These are phyloP conservation scores for Biancaea sappan DNA, from an alignment of 306 rosid genomes.

Conservation along the genomic window DNA sequence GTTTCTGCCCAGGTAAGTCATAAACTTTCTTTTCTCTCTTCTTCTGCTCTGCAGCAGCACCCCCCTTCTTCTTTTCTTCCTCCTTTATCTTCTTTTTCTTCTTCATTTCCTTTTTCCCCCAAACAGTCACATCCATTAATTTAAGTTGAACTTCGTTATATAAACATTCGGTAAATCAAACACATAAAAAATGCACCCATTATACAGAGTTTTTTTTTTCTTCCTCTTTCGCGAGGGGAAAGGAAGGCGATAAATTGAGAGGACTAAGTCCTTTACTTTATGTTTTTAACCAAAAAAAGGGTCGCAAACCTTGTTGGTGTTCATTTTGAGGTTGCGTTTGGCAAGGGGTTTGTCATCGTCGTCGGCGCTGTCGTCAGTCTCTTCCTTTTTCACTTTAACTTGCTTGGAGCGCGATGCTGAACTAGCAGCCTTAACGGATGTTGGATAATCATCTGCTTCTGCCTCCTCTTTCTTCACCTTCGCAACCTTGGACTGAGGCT, in stretches of 20 bases:
- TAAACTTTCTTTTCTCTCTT: slow-evolving; percentile 67
- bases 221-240: neutral
- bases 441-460: slow-evolving; percentile 21
- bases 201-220: neutral
- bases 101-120: slow-evolving; percentile 49
- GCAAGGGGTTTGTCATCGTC: slow-evolving; percentile 40
- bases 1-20: slow-evolving; percentile 90
- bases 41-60: slow-evolving; percentile 35
- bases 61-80: slow-evolving; percentile 32
- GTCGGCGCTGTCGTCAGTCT: slow-evolving; percentile 17
- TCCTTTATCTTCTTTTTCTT: slow-evolving; percentile 42
- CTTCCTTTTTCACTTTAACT: slow-evolving; percentile 46
- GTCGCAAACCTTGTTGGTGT: slow-evolving; percentile 51
- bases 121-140: slow-evolving; percentile 25
- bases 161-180: neutral
- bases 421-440: slow-evolving; percentile 26
- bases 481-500: slow-evolving; percentile 36
- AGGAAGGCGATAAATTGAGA: neutral
- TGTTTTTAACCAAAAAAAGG: neutral
- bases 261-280: neutral
- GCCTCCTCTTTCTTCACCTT: slow-evolving; percentile 57
- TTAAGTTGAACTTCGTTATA: neutral
- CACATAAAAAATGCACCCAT: neutral
- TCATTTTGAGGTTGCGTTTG: slow-evolving; percentile 31
- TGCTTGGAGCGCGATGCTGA: slow-evolving; percentile 38